These are phyloP conservation scores for Rhizopus delemar DNA, from an alignment of 371 early-diverging fungal genomes.

Conservation along the genomic window DNA sequence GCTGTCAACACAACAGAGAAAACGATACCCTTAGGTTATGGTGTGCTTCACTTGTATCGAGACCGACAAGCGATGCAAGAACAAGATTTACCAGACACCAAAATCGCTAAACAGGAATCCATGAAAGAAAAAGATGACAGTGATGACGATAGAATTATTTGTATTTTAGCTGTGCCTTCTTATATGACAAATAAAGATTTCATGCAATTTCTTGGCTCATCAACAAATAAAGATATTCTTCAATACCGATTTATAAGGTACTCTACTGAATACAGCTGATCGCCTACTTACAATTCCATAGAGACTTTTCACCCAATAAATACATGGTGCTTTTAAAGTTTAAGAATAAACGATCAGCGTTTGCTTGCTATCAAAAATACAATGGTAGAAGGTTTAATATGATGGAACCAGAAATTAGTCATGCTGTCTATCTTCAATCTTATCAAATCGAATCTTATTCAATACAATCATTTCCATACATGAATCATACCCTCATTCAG, in stretches of 20 bases:
- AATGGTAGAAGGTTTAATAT: constrained; percentile 83
- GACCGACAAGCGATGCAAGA: constrained; percentile 45
- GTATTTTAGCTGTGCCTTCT: constrained; percentile 83
- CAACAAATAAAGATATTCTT: constrained; percentile 48
- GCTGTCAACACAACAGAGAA: constrained; percentile 4
- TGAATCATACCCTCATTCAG: constrained; percentile 41
- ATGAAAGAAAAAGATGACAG: not conserved
- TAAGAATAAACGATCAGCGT: constrained; percentile 54
- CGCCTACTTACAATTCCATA: constrained; percentile 8
- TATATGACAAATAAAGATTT: constrained; percentile 88
- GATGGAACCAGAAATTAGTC: constrained; percentile 77
- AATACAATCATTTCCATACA: constrained; percentile 60
- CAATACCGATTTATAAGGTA: constrained; percentile 75
- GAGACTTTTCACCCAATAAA: constrained; percentile 79
- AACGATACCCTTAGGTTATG: constrained; percentile 41
- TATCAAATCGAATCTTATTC: constrained; percentile 57
- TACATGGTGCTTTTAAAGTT: constrained; percentile 86
- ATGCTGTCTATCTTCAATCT: constrained; percentile 74
- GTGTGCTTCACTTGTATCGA: constrained; percentile 76
- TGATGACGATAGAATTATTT: constrained; percentile 50
- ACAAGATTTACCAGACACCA: constrained; percentile 21
- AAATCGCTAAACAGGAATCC: constrained; percentile 26
- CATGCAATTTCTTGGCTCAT: constrained; percentile 73
- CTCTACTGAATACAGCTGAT: not conserved
- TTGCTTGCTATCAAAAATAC: constrained; percentile 70